A percentile compares a stretch with the other conserved stretches of the same genome.
Conservation (phyloP, 805 yeast species). For the Pichia occidentalis region DNA sequence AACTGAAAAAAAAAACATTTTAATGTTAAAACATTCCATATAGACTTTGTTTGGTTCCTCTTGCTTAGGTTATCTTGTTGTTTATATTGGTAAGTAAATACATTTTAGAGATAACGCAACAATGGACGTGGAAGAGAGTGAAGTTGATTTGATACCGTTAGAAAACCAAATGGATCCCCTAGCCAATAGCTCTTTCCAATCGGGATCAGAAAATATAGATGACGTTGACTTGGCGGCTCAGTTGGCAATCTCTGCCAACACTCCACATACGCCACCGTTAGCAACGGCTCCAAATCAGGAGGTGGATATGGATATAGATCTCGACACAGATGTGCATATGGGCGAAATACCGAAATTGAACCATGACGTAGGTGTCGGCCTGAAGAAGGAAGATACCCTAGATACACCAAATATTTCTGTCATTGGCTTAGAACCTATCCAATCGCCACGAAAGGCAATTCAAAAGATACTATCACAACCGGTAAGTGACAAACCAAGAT, state of each 20-base stretch:
- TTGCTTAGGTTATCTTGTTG: no score
- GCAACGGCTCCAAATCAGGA: background rate
- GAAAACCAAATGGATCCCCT: background rate
- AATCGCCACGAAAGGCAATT: constrained; percentile 9
- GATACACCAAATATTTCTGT: constrained; percentile 6
- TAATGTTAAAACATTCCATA: no score
- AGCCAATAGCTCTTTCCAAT: constrained; percentile 7
- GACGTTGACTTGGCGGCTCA: constrained; percentile 6
- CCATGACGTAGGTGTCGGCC: no score
- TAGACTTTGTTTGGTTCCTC: no score
- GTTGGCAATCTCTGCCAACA: background rate
- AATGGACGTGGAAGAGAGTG: background rate
- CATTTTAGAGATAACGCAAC: no score
- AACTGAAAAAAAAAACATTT: no score
- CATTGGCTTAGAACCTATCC: constrained; percentile 15
- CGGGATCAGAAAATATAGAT: background rate
- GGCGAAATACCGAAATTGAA: background rate
- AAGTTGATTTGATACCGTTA: background rate
- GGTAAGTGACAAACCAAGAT: constrained; percentile 33
- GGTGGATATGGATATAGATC: background rate
- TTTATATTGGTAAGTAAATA: no score
- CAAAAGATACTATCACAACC: constrained; percentile 4
- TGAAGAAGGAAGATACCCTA: no score
- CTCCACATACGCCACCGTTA: background rate
- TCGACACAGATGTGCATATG: background rate